A percentile compares a stretch with the other conserved stretches of the same genome.
These are phyloP conservation scores for Ophiostoma montium DNA, from an alignment of 2,329 filamentous ascomycete genomes.

Conservation along the genomic window DNA sequence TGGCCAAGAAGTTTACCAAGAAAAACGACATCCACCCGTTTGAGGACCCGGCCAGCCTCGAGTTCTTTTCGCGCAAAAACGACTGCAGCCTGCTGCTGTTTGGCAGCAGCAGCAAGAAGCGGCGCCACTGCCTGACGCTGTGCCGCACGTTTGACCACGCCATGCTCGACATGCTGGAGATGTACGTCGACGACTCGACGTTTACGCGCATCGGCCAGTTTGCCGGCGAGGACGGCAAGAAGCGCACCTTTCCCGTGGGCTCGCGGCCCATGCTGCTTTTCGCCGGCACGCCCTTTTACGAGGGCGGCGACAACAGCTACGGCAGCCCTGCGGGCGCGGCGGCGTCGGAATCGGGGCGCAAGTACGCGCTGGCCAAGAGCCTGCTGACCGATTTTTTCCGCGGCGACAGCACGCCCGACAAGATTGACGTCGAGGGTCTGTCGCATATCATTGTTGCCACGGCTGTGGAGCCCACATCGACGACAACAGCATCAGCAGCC, in stretches of 20 bases:
- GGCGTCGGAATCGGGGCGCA: slow-evolving; percentile 11
- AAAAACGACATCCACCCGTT: slow-evolving; percentile 86
- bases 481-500: too few species aligned
- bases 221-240: slow-evolving; percentile 4
- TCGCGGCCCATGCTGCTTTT: slow-evolving; percentile 87
- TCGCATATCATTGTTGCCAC: slow-evolving; percentile 79
- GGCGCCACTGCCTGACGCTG: slow-evolving; percentile 79
- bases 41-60: slow-evolving; percentile 43
- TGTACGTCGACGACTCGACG: slow-evolving; percentile 63
- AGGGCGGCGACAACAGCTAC: slow-evolving; percentile 46
- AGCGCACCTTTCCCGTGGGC: slow-evolving; percentile 55
- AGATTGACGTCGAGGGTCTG: slow-evolving; percentile 87
- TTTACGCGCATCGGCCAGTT: slow-evolving; percentile 61
- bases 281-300: slow-evolving; percentile 46
- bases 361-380: slow-evolving; percentile 72
- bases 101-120: slow-evolving; percentile 79
- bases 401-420: slow-evolving; percentile 57
- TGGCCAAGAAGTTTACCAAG: slow-evolving; percentile 86
- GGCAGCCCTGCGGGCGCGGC: too few species aligned
- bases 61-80: slow-evolving; percentile 96
- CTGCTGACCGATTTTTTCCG: slow-evolving; percentile 85
- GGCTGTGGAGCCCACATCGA: slow-evolving; percentile 45
- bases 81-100: slow-evolving; percentile 64
- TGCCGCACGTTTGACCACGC: slow-evolving; percentile 73
- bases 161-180: slow-evolving; percentile 80